These are phyloP conservation scores for Paraphoma chrysanthemicola DNA, from an alignment of 2,329 filamentous ascomycete species.

Conservation along the genomic window DNA sequence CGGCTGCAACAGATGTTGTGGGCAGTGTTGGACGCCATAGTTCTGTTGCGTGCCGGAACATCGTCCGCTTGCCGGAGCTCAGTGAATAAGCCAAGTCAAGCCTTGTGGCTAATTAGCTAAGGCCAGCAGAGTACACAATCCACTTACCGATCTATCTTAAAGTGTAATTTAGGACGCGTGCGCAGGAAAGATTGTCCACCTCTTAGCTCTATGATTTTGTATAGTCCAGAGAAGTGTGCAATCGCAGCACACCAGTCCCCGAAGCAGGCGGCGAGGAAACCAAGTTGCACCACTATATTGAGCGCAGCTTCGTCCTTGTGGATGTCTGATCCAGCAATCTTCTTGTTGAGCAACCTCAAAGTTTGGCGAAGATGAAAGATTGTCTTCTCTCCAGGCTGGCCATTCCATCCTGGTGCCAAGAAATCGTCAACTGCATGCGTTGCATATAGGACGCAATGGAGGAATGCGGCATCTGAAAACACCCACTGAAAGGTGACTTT, in stretches of 20 bases:
- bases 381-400: conserved; percentile 10
- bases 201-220: conserved; percentile 16
- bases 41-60: conserved; percentile 4
- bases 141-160: conserved; percentile 23
- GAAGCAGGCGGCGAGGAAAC: conserved; percentile 14
- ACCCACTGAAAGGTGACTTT: conserved; percentile 8
- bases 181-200: conserved; percentile 10
- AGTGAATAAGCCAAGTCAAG: conserved; percentile 21
- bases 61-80: conserved; percentile 12
- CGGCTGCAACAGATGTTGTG: neutral
- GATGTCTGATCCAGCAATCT: conserved; percentile 4
- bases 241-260: conserved; percentile 15
- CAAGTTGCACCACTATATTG: conserved; percentile 18
- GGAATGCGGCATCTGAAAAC: conserved; percentile 13
- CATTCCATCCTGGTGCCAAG: conserved; percentile 1
- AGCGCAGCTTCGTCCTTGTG: conserved; percentile 14
- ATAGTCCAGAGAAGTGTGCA: conserved; percentile 17
- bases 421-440: conserved; percentile 18
- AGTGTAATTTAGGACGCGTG: conserved; percentile 15
- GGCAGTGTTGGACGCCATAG: neutral
- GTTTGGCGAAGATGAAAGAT: conserved; percentile 15
- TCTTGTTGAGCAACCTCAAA: conserved; percentile 9
- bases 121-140: neutral
- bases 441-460: conserved; percentile 12
- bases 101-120: conserved; percentile 1